Base-by-base conservation (phyloP, 352 stramenopile species). In the Saprolegnia diclina region DNA sequence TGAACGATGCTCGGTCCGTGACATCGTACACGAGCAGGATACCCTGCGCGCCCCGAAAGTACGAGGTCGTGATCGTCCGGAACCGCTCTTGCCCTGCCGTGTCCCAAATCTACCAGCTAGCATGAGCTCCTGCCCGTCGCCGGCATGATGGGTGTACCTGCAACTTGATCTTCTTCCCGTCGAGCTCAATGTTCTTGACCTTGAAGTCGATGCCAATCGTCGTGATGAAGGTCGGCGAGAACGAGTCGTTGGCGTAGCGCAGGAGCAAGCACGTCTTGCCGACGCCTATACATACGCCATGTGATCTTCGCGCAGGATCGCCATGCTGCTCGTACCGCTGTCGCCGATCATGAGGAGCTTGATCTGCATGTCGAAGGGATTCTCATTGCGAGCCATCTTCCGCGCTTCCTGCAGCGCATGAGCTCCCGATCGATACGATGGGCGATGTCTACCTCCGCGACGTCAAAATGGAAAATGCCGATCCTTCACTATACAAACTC, bases 1-100 rank as follows among this genome's bases (percentile, higher is more conserved):
- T 94, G 81, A 99, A 99, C 14, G 93, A 98, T 55, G 94, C 88
- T 62, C 95, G 91, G 76, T 99, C 94, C 53, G 96, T 99, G 42
- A 99, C 94, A 76, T 99, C 96, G 81, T 99, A 99, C 40, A 99
- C 96, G 53, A 99, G 92, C 72, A 99, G 79, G 77, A 99, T 99
- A 67, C 97, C 97, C 78, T 99, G 96, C 21, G 97, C 97, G 53
- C 97, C 97, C 67, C 97, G 92, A 76, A 99, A 99, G 75, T 99
- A 99, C 40, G 96, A 98, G 57, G 92, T 99, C 72, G 97, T 99
- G 77, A 99, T 99, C 61, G 96, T 99, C 63, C 96, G 95, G 82
- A 99, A 99, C 68, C 97, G 94, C 79, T 99, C 96, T 81, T 99
- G 97, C 38, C 97, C 97, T 38, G 97, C 97, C 37, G 97, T 99